Base-by-base conservation (phyloP, 768 basidiomycete genomes). In the Lactarius hengduanensis region DNA sequence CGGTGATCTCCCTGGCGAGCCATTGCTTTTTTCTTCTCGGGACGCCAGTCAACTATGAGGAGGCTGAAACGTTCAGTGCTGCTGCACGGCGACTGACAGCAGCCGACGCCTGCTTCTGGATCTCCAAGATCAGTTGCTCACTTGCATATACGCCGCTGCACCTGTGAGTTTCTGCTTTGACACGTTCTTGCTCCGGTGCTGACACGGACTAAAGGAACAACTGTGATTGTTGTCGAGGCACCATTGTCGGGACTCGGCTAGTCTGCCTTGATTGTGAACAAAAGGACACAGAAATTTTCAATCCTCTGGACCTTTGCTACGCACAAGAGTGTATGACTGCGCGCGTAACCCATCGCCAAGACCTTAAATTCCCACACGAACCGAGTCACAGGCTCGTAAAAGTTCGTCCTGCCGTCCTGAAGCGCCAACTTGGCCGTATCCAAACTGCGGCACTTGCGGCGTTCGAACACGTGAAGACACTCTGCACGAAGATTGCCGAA, bases 321-420 rank as follows among this genome's bases (percentile, higher is more conserved):
- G 38, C 67, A 7, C 71, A 71, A 2, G 69, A 59, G 3, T 78
- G 77, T 59, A 57, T 74, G 20, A 30, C 55, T 4, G 55, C 63
- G 4, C 62, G 65, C 7, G 40, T 75, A 34, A 66, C 60, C 32
- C 43, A 41, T 13, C 41, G 72, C 32, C 22, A 60, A 16, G 67
- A 70, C 66, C 63, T 74, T 43, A 45, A 70, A 16, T 64, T 54
- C 9, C 57, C 70, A 3, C 77, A 78, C 59, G 69, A 72, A 20
- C 72, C 76, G 13, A 68, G 59, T 15, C 77, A 78, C 64, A 72
- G 72, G 56, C 64, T 77, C 16, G 64, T 77, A 62, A 77, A 77
- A 53, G 64, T 74, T 16, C 71, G 72, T 28, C 70, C 71, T 9
- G 59, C 36, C 69, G 18, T 62, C 59, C 71, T 38, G 28, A 13